Evolutionary conservation across 177 flowering plant species (phyloP), one percentile per base, ranked within the genome.

Genomic region (Vitis hybrid): DNA sequence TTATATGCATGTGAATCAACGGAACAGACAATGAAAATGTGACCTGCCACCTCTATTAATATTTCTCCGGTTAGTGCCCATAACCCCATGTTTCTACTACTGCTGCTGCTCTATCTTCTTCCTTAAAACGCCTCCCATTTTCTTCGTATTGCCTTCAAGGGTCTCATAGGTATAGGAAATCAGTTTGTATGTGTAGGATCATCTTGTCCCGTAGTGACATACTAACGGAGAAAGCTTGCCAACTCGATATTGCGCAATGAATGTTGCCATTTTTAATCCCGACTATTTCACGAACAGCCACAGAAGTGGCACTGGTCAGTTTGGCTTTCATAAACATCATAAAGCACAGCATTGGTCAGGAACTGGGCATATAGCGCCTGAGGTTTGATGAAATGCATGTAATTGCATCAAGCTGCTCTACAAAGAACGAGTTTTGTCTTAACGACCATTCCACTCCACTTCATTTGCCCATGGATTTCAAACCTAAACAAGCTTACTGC

Each of bases 221-320:
- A 96, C 98, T 98, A 93, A 31, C 97, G 97, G 15, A 96, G 95
- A 82, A 93, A 93, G 86, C 99, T 96, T 64, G 99, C 99, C 80
- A 96, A 77, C 82, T 93, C 98, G 78, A 92, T 90, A 71, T 96
- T 92, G 72, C 80, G 73, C 58, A 92, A 71, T 66, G 99, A 88
- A 48, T 98, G 90, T 75, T 92, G 86, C 26, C 26, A 22, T 22
- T 22, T 22, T 22, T 22, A 22, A 22, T 22, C 26, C 26, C 26
- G 26, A 22, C 26, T 22, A 22, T 22, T 22, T 22, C 26, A 22
- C 26, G 2, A 22, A 22, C 26, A 22, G 0, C 26, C 26, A 22
- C 26, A 22, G 26, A 22, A 22, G 26, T 22, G 26, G 26, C 26
- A 22, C 26, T 22, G 26, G 26, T 22, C 26, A 22, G 26, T 22